phyloP scores from a whole-genome alignment of 31 red algal genomes.

The Porphyra umbilicalis region DNA sequence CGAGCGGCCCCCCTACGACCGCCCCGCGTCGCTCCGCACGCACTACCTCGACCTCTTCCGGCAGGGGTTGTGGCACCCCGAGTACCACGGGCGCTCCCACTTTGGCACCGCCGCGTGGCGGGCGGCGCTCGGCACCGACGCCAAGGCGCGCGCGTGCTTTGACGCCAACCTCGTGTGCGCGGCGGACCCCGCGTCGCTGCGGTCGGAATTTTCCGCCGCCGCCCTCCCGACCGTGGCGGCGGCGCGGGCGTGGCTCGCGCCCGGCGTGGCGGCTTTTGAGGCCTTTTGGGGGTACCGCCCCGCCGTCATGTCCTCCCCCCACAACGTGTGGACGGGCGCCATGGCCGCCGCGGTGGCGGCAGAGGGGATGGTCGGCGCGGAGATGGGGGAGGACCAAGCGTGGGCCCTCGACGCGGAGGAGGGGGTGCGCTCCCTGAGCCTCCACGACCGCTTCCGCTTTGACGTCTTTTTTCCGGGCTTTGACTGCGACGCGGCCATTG shows the following conservation, averaged over 20 bases:
- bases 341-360: conserved; percentile 25
- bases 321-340: conserved; percentile 61
- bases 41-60: conserved; percentile 27
- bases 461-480: conserved; percentile 67
- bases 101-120: conserved; percentile 46
- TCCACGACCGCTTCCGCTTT: conserved; percentile 61
- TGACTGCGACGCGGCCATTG: conserved; percentile 24
- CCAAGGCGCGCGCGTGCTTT: conserved; percentile 41
- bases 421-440: conserved; percentile 6
- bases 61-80: conserved; percentile 52
- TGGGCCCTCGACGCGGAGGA: conserved; percentile 18
- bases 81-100: conserved; percentile 68
- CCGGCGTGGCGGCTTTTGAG: conserved; percentile 43
- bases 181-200: conserved; percentile 13
- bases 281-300: conserved; percentile 63
- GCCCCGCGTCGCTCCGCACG: conserved; percentile 15
- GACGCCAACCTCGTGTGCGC: conserved; percentile 33
- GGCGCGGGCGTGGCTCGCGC: conserved; percentile 32
- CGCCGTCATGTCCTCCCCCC: conserved; percentile 50
- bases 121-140: conserved; percentile 5
- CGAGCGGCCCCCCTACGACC: conserved; percentile 18
- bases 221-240: conserved; percentile 14
- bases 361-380: conserved; percentile 46
- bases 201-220: conserved; percentile 30
- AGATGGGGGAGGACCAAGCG: conserved; percentile 51